Base-by-base conservation (phyloP, 2,329 filamentous ascomycete genomes). In the Penicillium sp. region DNA sequence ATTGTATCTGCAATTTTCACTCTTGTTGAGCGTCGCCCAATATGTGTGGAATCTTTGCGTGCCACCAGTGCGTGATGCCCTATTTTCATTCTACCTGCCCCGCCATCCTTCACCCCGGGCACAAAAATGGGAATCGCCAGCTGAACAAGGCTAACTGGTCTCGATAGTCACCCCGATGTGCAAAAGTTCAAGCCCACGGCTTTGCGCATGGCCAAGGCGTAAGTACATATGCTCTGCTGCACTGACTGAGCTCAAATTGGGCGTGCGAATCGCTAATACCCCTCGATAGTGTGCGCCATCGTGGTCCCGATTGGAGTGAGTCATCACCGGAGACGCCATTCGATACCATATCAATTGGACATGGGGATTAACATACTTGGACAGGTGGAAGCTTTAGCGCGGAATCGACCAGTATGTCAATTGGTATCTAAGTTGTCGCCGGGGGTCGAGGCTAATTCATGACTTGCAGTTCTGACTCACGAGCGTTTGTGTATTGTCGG, bases 301-400 rank as follows among this genome's bases (percentile, higher is more conserved):
- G 92, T 68, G 92, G 92, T 56, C 92, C 92, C 59, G 92, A 98
- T 74, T 98, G 92, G 92, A 95, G 87, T 92, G 74, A 83, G 85
- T 79, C 57, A 60, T 46, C 31, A 22, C 12, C 39, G 35, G 36
- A 41, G 39, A 32, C 42, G 39, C 28, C 47, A 33, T 38, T 38
- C 30, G 20, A 26, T 35, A 41, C 18, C 13, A 9, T 16, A 30
- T 26, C n/a, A 1, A 32, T 17, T 39, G 32, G 23, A 29, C 37
- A 32, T 32, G 37, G 22, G 45, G 6, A 23, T 46, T 53, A 40
- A 52, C 58, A 54, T 45, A 50, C 32, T 32, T 32, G 9, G 41
- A 57, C 56, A 92, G 85, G 88, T 64, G 92, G 92, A 67, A 96
- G 83, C 73, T 77, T 89, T 61, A 84, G 84, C 57, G 82, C 77